These are phyloP conservation scores for Jatropha multifida DNA, from an alignment of 441 rosid species.

Conservation along the genomic window DNA sequence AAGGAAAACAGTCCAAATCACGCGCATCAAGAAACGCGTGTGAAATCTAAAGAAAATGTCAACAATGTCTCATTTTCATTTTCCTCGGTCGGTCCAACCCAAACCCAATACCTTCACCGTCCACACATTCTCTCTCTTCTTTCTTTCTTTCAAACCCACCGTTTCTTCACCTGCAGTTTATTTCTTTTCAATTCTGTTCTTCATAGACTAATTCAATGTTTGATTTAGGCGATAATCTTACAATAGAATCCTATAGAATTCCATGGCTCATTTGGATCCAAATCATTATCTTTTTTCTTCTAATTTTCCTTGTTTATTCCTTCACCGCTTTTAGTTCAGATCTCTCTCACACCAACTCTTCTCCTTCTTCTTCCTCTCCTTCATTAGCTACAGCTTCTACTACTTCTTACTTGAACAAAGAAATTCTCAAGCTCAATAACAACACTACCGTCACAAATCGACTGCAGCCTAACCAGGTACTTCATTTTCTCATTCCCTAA, in stretches of 20 bases:
- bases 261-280: slow-evolving; percentile 59
- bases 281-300: slow-evolving; percentile 34
- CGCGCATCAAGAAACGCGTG: background rate
- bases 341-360: slow-evolving; percentile 13
- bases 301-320: slow-evolving; percentile 35
- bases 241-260: slow-evolving; percentile 34
- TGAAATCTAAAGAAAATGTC: background rate
- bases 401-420: slow-evolving; percentile 4
- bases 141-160: no score
- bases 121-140: background rate
- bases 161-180: background rate
- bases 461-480: slow-evolving; percentile 34
- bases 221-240: slow-evolving; percentile 43
- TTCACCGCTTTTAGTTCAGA: slow-evolving; percentile 30
- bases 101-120: background rate
- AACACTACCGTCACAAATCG: slow-evolving; percentile 1
- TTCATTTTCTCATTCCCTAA: no score
- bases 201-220: slow-evolving; percentile 20
- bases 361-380: slow-evolving; percentile 18
- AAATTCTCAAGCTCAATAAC: background rate
- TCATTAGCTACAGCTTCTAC: background rate
- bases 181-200: background rate
- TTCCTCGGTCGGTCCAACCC: background rate
- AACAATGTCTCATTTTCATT: background rate
- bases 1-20: background rate